Conservation (phyloP, 345 rosid genomes). For the Populus alba region DNA sequence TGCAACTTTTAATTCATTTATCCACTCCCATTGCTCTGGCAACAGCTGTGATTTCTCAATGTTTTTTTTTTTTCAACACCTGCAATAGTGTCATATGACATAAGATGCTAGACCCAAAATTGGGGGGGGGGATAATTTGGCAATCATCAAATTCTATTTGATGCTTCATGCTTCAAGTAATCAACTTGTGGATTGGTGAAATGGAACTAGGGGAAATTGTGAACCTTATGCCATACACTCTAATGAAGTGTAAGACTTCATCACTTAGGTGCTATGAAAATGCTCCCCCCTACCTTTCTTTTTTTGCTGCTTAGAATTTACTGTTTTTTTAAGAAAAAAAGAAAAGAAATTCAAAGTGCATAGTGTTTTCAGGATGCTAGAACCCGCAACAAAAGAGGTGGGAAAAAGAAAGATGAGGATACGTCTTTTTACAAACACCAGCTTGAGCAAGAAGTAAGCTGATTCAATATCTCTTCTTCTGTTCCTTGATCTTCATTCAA, state of each 20-base stretch:
- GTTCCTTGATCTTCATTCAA: background rate
- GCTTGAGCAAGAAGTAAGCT: conserved; percentile 89
- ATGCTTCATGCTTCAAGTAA: background rate
- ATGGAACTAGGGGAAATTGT: background rate
- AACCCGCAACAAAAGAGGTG: conserved; percentile 32
- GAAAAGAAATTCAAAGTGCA: background rate
- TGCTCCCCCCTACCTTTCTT: background rate
- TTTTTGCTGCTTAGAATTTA: background rate
- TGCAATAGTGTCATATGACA: background rate
- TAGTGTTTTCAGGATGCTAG: conserved; percentile 36
- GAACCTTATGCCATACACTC: background rate
- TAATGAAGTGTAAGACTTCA: background rate
- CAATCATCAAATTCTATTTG: background rate
- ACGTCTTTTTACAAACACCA: conserved; percentile 49
- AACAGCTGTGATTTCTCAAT: background rate
- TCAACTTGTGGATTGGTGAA: background rate
- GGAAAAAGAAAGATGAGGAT: conserved; percentile 43
- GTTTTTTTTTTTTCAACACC: no score
- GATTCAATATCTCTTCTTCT: background rate
- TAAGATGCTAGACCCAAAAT: background rate
- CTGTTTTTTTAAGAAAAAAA: background rate
- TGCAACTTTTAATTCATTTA: no score
- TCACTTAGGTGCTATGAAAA: background rate
- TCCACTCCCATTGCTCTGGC: background rate
- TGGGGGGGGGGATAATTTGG: background rate